Evolutionary conservation across 2,329 filamentous ascomycete species (phyloP).

Genomic region (Colletotrichum karsti): DNA sequence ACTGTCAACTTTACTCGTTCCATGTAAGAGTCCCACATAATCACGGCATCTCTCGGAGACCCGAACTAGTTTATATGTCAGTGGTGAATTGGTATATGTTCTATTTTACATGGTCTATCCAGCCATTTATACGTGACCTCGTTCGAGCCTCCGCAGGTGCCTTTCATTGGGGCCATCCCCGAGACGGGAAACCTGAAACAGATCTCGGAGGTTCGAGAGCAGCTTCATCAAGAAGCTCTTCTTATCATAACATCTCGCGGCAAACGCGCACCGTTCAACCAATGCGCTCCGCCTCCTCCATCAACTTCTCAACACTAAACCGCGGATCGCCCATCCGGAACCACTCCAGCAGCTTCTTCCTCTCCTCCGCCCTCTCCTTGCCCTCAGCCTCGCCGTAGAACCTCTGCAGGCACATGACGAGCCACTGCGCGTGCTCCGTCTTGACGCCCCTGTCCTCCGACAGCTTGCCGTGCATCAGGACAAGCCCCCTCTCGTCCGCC

Average conservation of each 20-base stretch:
- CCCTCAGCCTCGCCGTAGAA: constrained; percentile 81
- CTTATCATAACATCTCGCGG: background rate
- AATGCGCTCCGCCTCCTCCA: constrained; percentile 90
- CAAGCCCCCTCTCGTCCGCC: constrained; percentile 75
- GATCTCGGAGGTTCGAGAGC: background rate
- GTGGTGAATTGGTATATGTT: constrained; percentile 18
- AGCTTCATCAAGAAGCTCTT: background rate
- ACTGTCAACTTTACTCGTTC: too few relatives aligned
- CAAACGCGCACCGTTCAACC: constrained; percentile 43
- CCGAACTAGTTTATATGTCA: too few relatives aligned
- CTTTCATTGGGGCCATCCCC: background rate
- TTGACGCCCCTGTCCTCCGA: constrained; percentile 79
- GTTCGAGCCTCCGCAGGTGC: background rate
- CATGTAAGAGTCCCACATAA: too few relatives aligned
- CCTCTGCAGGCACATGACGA: constrained; percentile 91
- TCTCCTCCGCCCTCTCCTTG: constrained; percentile 65
- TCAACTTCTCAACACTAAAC: constrained; percentile 84
- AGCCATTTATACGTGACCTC: constrained; percentile 3
- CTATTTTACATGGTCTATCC: constrained; percentile 12
- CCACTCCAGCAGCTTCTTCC: constrained; percentile 78
- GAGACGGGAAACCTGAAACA: background rate
- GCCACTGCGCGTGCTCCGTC: constrained; percentile 85
- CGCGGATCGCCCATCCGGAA: constrained; percentile 81
- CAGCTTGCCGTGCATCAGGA: constrained; percentile 89
- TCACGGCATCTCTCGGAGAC: too few relatives aligned